Base-by-base conservation (phyloP, 208 protist genomes). In the Acanthamoeba comandoni region DNA sequence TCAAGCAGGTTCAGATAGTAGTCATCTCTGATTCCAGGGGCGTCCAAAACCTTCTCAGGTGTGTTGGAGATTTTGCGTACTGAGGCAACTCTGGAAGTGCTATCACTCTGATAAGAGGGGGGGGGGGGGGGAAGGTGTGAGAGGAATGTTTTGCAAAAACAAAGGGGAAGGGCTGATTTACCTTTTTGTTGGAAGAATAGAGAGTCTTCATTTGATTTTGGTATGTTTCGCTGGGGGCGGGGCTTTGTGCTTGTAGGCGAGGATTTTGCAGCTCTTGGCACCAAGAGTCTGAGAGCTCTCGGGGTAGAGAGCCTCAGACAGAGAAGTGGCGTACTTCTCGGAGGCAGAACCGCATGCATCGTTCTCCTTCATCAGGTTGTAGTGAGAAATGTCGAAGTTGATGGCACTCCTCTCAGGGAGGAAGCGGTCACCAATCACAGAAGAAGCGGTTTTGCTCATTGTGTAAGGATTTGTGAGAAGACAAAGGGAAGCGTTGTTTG, bases 1-100 rank as follows among this genome's bases (percentile, higher is more conserved):
- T 99, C 98, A 3, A 99, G 95, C 9, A 99, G 94, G 92, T 99
- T 99, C 13, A 99, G 95, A 96, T 99, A 99, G 91, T 98, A 99
- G 96, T 99, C 98, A 88, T 99, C 98, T 65, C 98, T 92, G 71
- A 99, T 94, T 79, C 98, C 98, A 0, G 98, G 98, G 29, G 99
- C 98, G 93, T 99, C 98, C 0, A 99, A 94, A 57, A 99, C 98
- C 85, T 97, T 95, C 75, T 99, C 97, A 2, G 94, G 93, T 13
- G 15, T 26, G 9, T 65, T 39, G 17, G 92, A 86, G 19, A 95
- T 91, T 19, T 22, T 52, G 22, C 84, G 52, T 13, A 65, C 15
- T 12, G 65, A 35, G 43, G 31, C 60, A 69, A 77, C 93, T n/a
- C n/a, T n/a, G n/a, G n/a, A n/a, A n/a, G n/a, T n/a, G n/a, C n/a